Evolutionary conservation across 2,329 filamentous ascomycete species (phyloP).

Genomic region (Trichophaea hybrida): DNA sequence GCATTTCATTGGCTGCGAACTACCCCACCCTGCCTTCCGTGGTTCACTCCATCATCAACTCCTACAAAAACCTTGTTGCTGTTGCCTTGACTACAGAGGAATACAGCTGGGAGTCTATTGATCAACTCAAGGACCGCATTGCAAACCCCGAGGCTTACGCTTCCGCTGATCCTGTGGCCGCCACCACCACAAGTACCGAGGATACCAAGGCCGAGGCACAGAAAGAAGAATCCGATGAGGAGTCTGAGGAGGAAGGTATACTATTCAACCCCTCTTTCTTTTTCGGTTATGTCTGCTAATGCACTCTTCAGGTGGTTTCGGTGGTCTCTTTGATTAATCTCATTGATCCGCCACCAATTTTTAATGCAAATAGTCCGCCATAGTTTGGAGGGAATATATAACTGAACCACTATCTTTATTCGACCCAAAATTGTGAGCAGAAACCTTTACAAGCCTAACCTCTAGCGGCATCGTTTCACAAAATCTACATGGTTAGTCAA

Average conservation of each 20-base stretch:
- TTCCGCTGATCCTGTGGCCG: constrained; percentile 57
- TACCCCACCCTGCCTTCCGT: constrained; percentile 94
- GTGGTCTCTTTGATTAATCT: constrained; percentile 59
- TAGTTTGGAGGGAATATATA: not conserved
- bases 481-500: constrained; percentile 10
- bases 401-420: not conserved
- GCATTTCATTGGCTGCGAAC: constrained; percentile 80
- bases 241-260: constrained; percentile 48
- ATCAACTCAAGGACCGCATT: constrained; percentile 98
- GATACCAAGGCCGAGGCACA: constrained; percentile 40
- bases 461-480: not conserved
- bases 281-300: constrained; percentile 33
- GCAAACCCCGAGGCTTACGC: constrained; percentile 97
- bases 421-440: not conserved
- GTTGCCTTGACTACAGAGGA: constrained; percentile 86
- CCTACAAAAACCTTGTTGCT: constrained; percentile 91
- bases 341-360: not conserved
- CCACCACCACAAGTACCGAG: constrained; percentile 39
- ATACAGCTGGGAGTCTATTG: constrained; percentile 86
- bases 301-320: constrained; percentile 46
- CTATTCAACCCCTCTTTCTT: constrained; percentile 12
- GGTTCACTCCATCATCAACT: constrained; percentile 91
- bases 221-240: constrained; percentile 51
- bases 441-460: not conserved
- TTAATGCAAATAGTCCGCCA: not conserved